Evolutionary conservation across 1,284 basidiomycete genomes (phyloP), one percentile per base, ranked within the genome.

Genomic region (Limonomyces culmigenus): DNA sequence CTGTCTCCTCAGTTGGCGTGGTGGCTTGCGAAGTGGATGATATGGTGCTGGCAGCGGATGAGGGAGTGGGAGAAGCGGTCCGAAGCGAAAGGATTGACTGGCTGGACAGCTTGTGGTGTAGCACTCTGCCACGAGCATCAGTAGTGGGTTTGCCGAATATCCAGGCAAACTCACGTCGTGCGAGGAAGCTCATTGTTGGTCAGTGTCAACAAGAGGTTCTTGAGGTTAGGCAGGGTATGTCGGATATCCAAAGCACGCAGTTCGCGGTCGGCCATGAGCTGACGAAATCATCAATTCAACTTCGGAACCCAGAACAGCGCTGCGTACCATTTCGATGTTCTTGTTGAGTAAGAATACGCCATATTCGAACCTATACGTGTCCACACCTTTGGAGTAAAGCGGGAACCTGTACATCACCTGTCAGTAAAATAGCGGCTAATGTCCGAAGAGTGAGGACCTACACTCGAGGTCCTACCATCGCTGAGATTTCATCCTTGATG

Each of bases 331-430:
- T 59, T 98, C 93, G 43, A 98, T 89, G 53, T 99, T 68, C 59
- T 98, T 99, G 63, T 98, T 98, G 27, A 98, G 63, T 33, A 98
- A 58, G 52, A 95, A 98, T 3, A 97, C 91, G 6, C 80, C 95
- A 57, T 98, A 99, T 53, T 98, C 93, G 53, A 95, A 99, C 19
- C 95, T 70, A 56, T 97, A 97, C 29, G 78, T 77, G 53, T 98
- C 95, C 38, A 96, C 89, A 8, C 91, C 89, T 55, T 76, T 86
- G 0, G 84, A 81, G 52, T 91, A 97, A 23, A 99, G 61, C 8
- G 93, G 92, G 53, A 95, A 96, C 65, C 88, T 91, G 42, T 27
- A 25, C 34, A 31, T 27, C 19, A n/a, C n/a, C n/a, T 16, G 8
- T 32, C 15, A 32, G 30, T 17, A 32, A 10, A 8, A 10, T 8